A percentile compares a stretch with the other conserved stretches of the same genome.
Evolutionary conservation across 345 rosid genomes (phyloP).

Genomic region (Eucalyptus pauciflora): DNA sequence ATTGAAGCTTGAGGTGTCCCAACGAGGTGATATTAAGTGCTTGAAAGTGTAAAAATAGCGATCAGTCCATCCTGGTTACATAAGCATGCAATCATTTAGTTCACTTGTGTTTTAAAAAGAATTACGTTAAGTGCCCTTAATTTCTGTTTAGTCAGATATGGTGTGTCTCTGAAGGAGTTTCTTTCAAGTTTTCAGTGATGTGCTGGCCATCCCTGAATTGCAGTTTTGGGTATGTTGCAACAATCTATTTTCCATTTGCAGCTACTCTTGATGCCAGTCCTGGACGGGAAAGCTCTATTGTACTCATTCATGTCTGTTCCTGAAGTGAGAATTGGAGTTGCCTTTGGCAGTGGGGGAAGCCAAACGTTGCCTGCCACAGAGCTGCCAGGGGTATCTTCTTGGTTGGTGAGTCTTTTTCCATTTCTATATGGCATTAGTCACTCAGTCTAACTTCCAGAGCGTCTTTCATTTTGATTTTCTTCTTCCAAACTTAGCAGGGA

Average conservation of each 20-base stretch:
- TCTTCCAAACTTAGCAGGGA: background rate
- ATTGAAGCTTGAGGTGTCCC: background rate
- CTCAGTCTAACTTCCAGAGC: background rate
- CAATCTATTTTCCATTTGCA: slow-evolving; percentile 18
- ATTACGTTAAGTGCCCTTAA: background rate
- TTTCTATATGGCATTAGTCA: background rate
- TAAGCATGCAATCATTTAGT: background rate
- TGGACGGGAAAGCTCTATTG: slow-evolving; percentile 75
- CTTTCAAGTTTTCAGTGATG: background rate
- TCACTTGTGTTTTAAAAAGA: background rate
- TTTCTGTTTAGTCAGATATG: background rate
- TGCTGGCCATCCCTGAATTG: background rate
- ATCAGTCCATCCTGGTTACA: background rate
- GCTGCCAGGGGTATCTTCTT: slow-evolving; percentile 94
- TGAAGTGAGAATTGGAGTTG: slow-evolving; percentile 80
- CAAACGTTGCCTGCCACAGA: slow-evolving; percentile 90
- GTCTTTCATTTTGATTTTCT: background rate
- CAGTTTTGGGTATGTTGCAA: background rate
- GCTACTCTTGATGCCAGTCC: slow-evolving; percentile 77
- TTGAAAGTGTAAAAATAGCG: background rate
- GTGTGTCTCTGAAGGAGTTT: background rate
- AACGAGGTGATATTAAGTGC: background rate
- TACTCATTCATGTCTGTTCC: slow-evolving; percentile 81
- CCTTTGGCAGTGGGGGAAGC: slow-evolving; percentile 97
- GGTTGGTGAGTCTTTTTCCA: slow-evolving; percentile 58